Conservation (phyloP, 2,329 filamentous ascomycete species). For the Colletotrichum incanum region DNA sequence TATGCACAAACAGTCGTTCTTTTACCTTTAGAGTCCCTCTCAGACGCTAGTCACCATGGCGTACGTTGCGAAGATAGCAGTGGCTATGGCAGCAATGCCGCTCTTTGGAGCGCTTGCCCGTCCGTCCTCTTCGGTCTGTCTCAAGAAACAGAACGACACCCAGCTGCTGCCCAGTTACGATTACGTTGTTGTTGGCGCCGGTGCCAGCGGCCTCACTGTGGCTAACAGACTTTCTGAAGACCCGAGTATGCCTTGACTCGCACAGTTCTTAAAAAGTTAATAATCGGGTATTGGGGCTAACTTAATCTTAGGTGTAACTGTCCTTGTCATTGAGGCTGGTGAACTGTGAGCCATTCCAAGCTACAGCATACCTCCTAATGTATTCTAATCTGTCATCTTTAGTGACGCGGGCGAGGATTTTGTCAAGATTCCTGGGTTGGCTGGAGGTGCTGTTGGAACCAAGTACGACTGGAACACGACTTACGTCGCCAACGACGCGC, state of each 20-base stretch:
- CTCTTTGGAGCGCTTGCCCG: slow-evolving; percentile 35
- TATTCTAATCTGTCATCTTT: not conserved
- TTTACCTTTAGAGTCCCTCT: slow-evolving; percentile 3
- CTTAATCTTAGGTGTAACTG: slow-evolving; percentile 43
- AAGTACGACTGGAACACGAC: slow-evolving; percentile 51
- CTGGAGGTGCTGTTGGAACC: slow-evolving; percentile 45
- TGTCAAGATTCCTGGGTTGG: slow-evolving; percentile 48
- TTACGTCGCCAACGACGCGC: slow-evolving; percentile 33
- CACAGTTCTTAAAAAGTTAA: not conserved
- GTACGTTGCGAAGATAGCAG: slow-evolving; percentile 31
- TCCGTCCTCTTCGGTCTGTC: slow-evolving; percentile 23
- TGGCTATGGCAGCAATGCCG: slow-evolving; percentile 35
- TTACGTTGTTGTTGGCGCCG: slow-evolving; percentile 54
- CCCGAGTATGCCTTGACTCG: slow-evolving; percentile 40
- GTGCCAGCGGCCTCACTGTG: slow-evolving; percentile 55
- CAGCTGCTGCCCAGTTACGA: slow-evolving; percentile 47
- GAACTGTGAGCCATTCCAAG: slow-evolving; percentile 22
- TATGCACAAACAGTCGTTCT: slow-evolving; percentile 23
- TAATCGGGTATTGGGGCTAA: slow-evolving; percentile 5
- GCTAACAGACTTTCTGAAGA: slow-evolving; percentile 56
- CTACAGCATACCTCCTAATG: not conserved
- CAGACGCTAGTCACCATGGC: slow-evolving; percentile 22
- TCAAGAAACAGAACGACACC: slow-evolving; percentile 17
- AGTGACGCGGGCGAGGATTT: slow-evolving; percentile 45
- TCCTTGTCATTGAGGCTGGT: slow-evolving; percentile 51